Evolutionary conservation across 1,139 yeast species (phyloP), one percentile per base, ranked within the genome.

Genomic region (Saccharomyces hybrid): DNA sequence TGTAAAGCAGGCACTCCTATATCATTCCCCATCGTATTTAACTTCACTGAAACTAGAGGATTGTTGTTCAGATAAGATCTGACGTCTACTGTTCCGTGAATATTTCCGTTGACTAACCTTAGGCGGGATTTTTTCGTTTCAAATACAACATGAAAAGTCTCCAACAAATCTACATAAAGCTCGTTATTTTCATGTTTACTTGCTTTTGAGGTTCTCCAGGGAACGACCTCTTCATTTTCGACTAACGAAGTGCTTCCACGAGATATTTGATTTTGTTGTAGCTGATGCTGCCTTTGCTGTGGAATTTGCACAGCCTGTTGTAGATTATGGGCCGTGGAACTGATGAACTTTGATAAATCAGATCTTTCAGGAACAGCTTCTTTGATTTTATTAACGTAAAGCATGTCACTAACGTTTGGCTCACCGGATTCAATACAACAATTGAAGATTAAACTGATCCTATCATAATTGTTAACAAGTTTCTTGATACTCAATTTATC

Each of bases 91-190:
- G 75, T 70, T 3, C 98, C 98, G 48, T 78, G 76, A 3, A 88
- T 81, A n/a, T 76, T 68, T 0, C 89, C 87, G 16, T 51, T 66
- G 49, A 54, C 63, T 55, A 61, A 54, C 41, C 55, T 50, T 47
- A 57, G 47, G 7, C 51, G 32, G 23, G 48, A 51, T 41, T 48
- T 59, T 44, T 48, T 53, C 48, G 27, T 51, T 53, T 61, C 50
- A 59, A 55, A 27, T 69, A 69, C 9, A 67, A 72, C 51, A 73
- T 73, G 34, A 78, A 88, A 70, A 0, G 78, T 73, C 67, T 89
- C 97, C 4, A 77, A 73, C 4, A 90, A 70, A 69, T 90, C 97
- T 8, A 90, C 85, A 68, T 83, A 88, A 72, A 90, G 78, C 70
- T 90, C 97, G 67, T 89, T 88, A 60, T 82, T 84, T 5, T 88